Percentiles rank a stretch among this genome's conserved stretches.
Conservation (phyloP, 176 grass and related monocot species). For the Oryza officinalis region DNA sequence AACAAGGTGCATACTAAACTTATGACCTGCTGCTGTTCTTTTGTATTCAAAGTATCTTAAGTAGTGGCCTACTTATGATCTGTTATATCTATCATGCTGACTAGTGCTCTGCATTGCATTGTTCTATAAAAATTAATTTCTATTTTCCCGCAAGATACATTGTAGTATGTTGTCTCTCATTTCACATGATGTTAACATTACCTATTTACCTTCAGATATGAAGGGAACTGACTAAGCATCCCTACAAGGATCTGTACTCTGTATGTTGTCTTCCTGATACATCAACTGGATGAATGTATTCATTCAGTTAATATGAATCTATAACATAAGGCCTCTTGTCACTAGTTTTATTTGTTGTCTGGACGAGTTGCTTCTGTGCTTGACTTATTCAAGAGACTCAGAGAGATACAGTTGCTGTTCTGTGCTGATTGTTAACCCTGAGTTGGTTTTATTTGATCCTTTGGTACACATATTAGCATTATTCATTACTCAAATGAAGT, state of each 20-base stretch:
- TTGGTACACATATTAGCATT: background rate
- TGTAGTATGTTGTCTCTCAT: background rate
- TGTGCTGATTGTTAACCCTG: conserved; percentile 5
- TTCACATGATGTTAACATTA: background rate
- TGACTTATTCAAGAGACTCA: background rate
- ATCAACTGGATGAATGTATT: background rate
- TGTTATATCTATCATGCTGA: background rate
- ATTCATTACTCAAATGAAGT: background rate
- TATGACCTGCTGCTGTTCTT: background rate
- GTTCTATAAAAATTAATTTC: background rate
- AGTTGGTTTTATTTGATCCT: background rate
- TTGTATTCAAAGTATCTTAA: background rate
- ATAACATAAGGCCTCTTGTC: background rate
- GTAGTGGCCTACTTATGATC: background rate
- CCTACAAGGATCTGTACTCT: background rate
- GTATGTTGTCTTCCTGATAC: background rate
- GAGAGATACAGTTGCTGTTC: background rate
- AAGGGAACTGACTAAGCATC: background rate
- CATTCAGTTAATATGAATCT: background rate
- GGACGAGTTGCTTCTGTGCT: background rate
- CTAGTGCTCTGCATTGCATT: background rate
- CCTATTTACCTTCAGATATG: background rate
- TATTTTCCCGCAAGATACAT: background rate
- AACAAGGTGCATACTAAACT: conserved; percentile 64
- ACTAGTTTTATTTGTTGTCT: background rate